phyloP scores from a whole-genome alignment of 1,284 basidiomycete species.

The Ustilago curta region DNA sequence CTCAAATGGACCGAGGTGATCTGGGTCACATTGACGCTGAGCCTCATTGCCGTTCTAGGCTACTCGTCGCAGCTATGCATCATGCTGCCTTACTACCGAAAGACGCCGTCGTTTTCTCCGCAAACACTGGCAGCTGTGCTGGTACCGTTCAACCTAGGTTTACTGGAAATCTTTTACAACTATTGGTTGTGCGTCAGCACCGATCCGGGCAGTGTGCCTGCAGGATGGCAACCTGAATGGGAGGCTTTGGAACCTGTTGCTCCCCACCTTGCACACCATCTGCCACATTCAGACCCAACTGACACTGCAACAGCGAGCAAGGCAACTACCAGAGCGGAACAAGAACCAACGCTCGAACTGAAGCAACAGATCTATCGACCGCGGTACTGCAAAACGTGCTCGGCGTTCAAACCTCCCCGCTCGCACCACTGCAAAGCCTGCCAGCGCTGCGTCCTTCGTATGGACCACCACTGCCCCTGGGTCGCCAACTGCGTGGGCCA shows the following conservation, averaged over 20 bases:
- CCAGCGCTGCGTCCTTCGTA: constrained; percentile 61
- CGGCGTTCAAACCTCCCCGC: constrained; percentile 63
- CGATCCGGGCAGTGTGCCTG: constrained; percentile 61
- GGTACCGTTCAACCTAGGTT: constrained; percentile 83
- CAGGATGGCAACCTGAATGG: constrained; percentile 58
- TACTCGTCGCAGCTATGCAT: constrained; percentile 60
- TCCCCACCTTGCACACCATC: background rate
- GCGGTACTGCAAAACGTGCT: constrained; percentile 63
- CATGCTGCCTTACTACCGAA: constrained; percentile 59
- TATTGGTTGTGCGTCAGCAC: constrained; percentile 60
- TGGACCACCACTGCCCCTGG: constrained; percentile 73
- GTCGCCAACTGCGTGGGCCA: constrained; percentile 73
- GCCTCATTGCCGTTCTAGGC: constrained; percentile 59
- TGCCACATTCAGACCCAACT: background rate
- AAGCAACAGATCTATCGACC: constrained; percentile 40
- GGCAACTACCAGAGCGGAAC: background rate
- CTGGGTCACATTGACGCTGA: constrained; percentile 31
- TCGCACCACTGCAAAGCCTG: constrained; percentile 69
- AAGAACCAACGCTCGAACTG: constrained; percentile 25
- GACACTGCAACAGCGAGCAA: background rate
- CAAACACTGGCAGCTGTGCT: constrained; percentile 78
- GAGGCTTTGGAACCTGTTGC: constrained; percentile 35
- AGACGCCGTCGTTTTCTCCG: constrained; percentile 67
- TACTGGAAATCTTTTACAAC: constrained; percentile 56
- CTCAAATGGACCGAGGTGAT: constrained; percentile 47